Percentiles rank a stretch among this genome's conserved stretches.
These are phyloP conservation scores for Trichoderma asperelloides DNA, from an alignment of 495 filamentous ascomycete species.

Conservation along the genomic window DNA sequence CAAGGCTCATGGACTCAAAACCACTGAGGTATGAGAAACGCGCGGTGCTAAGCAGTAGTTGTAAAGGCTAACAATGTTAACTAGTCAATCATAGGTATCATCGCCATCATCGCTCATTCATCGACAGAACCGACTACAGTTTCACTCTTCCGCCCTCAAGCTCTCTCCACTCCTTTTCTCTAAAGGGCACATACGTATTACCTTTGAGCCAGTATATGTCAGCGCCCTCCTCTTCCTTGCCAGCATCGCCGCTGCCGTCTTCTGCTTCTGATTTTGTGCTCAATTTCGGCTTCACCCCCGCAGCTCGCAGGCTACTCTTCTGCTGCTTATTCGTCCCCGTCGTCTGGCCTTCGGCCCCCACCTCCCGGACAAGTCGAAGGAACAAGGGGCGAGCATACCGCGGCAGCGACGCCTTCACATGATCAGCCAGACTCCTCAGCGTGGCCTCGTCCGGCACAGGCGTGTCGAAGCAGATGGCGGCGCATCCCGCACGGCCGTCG, in stretches of 20 bases:
- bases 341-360: constrained; percentile 34
- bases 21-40: no score
- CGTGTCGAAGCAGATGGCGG: constrained; percentile 51
- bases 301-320: constrained; percentile 57
- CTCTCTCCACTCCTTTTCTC: constrained; percentile 54
- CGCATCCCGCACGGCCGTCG: constrained; percentile 82
- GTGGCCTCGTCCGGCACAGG: constrained; percentile 23
- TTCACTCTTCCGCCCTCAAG: constrained; percentile 61
- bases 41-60: no score
- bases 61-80: neutral
- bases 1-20: neutral
- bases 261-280: neutral
- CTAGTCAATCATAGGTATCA: neutral
- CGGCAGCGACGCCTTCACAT: constrained; percentile 50
- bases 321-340: constrained; percentile 89
- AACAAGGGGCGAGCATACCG: constrained; percentile 74
- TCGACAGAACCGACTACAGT: constrained; percentile 38
- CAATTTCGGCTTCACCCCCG: constrained; percentile 59
- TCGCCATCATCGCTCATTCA: neutral
- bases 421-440: constrained; percentile 50
- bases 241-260: neutral
- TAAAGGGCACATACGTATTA: constrained; percentile 60
- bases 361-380: constrained; percentile 50
- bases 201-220: constrained; percentile 58
- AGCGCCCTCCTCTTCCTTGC: constrained; percentile 34